A percentile compares a stretch with the other conserved stretches of the same genome.
Conservation (phyloP, 2,329 filamentous ascomycete species). For the Diaporthe amygdali region DNA sequence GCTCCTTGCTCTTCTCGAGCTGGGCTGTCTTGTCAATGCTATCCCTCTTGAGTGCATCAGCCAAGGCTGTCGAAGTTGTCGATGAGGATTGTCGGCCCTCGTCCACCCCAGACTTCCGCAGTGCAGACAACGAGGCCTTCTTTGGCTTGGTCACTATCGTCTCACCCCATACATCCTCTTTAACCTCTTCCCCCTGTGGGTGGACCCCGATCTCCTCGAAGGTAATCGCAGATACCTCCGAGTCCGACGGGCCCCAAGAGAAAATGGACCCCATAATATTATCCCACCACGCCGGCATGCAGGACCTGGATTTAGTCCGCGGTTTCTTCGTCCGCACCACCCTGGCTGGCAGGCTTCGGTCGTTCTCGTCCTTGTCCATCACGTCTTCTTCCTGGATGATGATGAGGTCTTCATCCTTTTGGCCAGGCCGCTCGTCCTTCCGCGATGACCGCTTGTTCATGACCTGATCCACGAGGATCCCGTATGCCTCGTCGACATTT, state of each 20-base stretch:
- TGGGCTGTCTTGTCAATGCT: not conserved
- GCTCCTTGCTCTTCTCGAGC: not conserved
- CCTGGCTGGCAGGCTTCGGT: not conserved
- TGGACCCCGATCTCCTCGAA: not conserved
- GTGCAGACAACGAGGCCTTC: not conserved
- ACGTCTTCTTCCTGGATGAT: not conserved
- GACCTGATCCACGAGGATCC: conserved; percentile 14
- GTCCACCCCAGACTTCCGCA: not conserved
- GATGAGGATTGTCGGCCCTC: not conserved
- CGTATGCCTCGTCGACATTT: conserved; percentile 21
- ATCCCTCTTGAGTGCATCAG: not conserved
- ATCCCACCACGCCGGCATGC: conserved; percentile 15
- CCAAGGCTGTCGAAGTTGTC: not conserved
- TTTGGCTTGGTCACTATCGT: not conserved
- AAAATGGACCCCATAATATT: not conserved
- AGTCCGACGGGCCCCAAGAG: not conserved
- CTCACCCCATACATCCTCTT: conserved; percentile 18
- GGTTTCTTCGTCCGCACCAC: not conserved
- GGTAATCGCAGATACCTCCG: conserved; percentile 2
- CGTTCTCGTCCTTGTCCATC: not conserved
- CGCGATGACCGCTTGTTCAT: conserved; percentile 6
- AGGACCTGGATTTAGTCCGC: not conserved
- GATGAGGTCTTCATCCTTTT: not conserved
- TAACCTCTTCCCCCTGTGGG: not conserved
- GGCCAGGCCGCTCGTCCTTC: not conserved